Evolutionary conservation across 2,329 filamentous ascomycete genomes (phyloP).

Genomic region (Neofusicoccum umdonicola): DNA sequence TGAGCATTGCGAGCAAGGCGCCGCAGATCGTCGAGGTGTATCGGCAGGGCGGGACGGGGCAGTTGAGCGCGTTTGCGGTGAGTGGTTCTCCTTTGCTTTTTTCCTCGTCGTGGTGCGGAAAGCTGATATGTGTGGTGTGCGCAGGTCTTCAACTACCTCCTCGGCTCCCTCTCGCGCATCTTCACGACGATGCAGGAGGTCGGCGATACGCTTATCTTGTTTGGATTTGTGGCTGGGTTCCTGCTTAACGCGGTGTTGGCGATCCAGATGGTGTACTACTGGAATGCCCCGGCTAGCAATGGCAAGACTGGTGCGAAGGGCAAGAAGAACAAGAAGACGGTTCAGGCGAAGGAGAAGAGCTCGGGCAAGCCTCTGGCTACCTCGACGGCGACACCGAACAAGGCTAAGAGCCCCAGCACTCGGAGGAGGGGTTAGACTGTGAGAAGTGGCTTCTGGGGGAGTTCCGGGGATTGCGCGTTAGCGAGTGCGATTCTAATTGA

Average conservation of each 20-base stretch:
- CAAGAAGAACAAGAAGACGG: constrained; percentile 29
- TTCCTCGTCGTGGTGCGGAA: neutral
- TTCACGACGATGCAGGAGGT: constrained; percentile 98
- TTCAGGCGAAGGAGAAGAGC: constrained; percentile 32
- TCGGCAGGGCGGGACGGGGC: constrained; percentile 82
- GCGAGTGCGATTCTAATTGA: neutral
- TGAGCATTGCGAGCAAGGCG: constrained; percentile 86
- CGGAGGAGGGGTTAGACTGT: constrained; percentile 49
- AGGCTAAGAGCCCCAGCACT: constrained; percentile 54
- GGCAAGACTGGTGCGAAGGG: constrained; percentile 9
- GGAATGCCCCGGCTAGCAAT: constrained; percentile 62
- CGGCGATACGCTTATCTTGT: constrained; percentile 92
- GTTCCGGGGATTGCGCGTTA: neutral
- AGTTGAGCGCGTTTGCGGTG: constrained; percentile 95
- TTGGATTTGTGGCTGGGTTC: constrained; percentile 90
- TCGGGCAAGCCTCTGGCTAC: constrained; percentile 35
- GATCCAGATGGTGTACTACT: constrained; percentile 92
- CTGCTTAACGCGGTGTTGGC: constrained; percentile 84
- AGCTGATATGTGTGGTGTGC: neutral
- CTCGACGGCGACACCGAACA: constrained; percentile 39
- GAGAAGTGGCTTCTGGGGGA: neutral
- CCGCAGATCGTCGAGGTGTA: constrained; percentile 90
- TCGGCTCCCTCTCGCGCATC: constrained; percentile 87
- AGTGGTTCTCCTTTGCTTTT: constrained; percentile 39
- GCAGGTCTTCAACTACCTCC: constrained; percentile 96